A percentile compares a stretch with the other conserved stretches of the same genome.
Conservation (phyloP, 352 stramenopile species). For the Phytopythium mirpurense region DNA sequence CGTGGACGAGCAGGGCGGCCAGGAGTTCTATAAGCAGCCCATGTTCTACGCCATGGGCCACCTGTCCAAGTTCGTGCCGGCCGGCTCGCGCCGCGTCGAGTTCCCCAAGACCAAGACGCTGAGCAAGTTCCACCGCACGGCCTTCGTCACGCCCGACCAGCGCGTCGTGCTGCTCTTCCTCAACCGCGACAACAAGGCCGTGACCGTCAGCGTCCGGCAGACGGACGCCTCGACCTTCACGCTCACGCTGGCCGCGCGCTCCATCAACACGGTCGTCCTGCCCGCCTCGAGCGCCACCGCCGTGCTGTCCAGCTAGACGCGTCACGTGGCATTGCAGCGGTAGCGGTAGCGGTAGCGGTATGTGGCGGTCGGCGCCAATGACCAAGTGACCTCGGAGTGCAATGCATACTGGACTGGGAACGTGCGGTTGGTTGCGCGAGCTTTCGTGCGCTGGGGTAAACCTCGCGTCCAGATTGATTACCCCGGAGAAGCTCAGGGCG, state of each 20-base stretch:
- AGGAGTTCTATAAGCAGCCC: conserved; percentile 55
- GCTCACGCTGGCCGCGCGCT: conserved; percentile 7
- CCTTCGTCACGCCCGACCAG: conserved; percentile 46
- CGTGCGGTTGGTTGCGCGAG: too few species aligned
- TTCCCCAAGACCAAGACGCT: conserved; percentile 25
- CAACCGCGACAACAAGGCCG: conserved; percentile 28
- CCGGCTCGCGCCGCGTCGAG: conserved; percentile 41
- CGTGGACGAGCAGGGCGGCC: conserved; percentile 27
- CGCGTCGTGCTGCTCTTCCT: conserved; percentile 37
- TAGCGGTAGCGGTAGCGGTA: too few species aligned
- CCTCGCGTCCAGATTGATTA: too few species aligned
- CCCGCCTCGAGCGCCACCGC: conserved; percentile 19
- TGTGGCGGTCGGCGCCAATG: too few species aligned
- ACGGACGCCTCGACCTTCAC: conserved; percentile 11
- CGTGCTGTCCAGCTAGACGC: conserved; percentile 11
- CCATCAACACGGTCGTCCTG: conserved; percentile 20
- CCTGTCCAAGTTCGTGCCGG: conserved; percentile 48
- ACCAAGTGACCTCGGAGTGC: too few species aligned
- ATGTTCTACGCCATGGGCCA: conserved; percentile 65
- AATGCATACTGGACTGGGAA: too few species aligned
- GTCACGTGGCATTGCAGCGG: too few species aligned
- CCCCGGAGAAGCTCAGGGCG: too few species aligned
- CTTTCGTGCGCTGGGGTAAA: too few species aligned
- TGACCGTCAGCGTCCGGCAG: conserved; percentile 16
- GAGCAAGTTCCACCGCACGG: conserved; percentile 29